Percentiles rank a stretch among this genome's conserved stretches.
Conservation (phyloP, 2,329 filamentous ascomycete genomes). For the Fusarium virguliforme region DNA sequence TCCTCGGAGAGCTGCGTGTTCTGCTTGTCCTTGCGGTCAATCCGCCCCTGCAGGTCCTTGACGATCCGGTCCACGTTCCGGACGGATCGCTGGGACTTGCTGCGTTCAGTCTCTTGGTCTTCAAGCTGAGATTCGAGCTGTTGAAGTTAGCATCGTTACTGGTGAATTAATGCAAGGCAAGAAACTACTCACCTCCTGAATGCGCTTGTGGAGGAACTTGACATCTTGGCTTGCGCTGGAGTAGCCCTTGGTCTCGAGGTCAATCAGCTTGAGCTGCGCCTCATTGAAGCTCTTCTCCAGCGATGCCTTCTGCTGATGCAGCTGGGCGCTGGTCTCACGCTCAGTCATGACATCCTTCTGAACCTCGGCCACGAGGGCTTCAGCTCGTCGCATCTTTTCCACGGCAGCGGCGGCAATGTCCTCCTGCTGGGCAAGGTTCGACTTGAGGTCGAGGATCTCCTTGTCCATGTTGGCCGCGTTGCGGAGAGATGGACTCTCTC, state of each 20-base stretch:
- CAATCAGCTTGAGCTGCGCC: constrained; percentile 88
- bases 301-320: constrained; percentile 91
- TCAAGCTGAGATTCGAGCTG: constrained; percentile 92
- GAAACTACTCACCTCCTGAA: constrained; percentile 84
- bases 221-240: constrained; percentile 95
- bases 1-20: constrained; percentile 87
- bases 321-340: constrained; percentile 83
- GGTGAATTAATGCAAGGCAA: constrained; percentile 3
- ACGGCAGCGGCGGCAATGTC: constrained; percentile 93
- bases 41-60: constrained; percentile 91
- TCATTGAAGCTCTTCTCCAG: constrained; percentile 94
- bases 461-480: constrained; percentile 91
- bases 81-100: constrained; percentile 86
- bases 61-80: constrained; percentile 95
- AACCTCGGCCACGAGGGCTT: constrained; percentile 88
- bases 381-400: constrained; percentile 96
- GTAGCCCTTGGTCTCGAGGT: constrained; percentile 97
- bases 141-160: constrained; percentile 39
- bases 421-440: constrained; percentile 90
- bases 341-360: constrained; percentile 93
- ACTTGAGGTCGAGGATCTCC: constrained; percentile 91
- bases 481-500: constrained; percentile 88
- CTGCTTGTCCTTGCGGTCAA: constrained; percentile 93
- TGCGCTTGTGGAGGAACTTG: constrained; percentile 92
- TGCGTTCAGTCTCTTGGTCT: constrained; percentile 83